Evolutionary conservation across 2,329 filamentous ascomycete species (phyloP).

Genomic region (Trichoderma citrinoviride): DNA sequence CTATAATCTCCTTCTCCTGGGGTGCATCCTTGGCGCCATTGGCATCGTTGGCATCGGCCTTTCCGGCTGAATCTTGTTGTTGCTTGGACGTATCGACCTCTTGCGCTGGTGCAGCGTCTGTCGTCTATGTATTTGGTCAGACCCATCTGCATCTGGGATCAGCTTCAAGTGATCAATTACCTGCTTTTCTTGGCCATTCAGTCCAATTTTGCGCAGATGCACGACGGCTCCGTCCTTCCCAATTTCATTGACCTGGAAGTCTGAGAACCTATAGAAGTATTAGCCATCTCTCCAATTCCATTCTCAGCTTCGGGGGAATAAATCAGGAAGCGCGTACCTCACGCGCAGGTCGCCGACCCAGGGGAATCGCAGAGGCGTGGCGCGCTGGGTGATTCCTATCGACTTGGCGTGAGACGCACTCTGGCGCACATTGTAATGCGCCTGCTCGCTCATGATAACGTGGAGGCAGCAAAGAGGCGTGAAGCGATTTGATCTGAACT

Average conservation of each 20-base stretch:
- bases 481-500: background rate
- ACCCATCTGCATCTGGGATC: background rate
- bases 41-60: conserved; percentile 22
- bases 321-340: conserved; percentile 30
- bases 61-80: conserved; percentile 23
- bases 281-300: background rate
- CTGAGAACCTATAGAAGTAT: conserved; percentile 64
- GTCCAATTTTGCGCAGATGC: conserved; percentile 58
- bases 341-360: conserved; percentile 44
- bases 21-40: conserved; percentile 26
- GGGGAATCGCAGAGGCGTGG: conserved; percentile 37
- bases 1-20: conserved; percentile 24
- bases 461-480: background rate
- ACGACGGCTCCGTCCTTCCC: conserved; percentile 70
- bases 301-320: background rate
- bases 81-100: conserved; percentile 15
- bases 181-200: conserved; percentile 24
- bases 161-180: background rate
- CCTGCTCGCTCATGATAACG: conserved; percentile 33
- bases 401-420: conserved; percentile 36
- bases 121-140: conserved; percentile 2
- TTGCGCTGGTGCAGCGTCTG: background rate
- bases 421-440: conserved; percentile 33
- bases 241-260: conserved; percentile 92
- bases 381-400: conserved; percentile 42